A percentile compares a stretch with the other conserved stretches of the same genome.
Evolutionary conservation across 2,329 filamentous ascomycete species (phyloP).

Genomic region (Coniosporium tulheliwenetii): DNA sequence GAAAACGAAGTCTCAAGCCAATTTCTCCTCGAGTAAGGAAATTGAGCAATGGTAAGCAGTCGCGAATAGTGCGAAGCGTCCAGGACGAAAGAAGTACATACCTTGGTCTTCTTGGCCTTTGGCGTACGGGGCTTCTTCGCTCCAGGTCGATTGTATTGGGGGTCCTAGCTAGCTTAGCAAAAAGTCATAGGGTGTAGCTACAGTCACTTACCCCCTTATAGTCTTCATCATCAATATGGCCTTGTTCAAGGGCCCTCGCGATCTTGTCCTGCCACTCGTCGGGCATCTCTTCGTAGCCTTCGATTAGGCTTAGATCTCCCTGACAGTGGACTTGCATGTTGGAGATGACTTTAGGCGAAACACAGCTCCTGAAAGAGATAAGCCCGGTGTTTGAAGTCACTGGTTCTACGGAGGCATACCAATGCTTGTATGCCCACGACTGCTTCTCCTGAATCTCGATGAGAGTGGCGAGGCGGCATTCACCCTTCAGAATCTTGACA

Average conservation of each 20-base stretch:
- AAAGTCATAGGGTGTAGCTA: slow-evolving; percentile 3
- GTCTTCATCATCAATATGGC: slow-evolving; percentile 70
- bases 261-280: slow-evolving; percentile 59
- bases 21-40: too few species aligned
- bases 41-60: not conserved
- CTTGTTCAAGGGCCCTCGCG: slow-evolving; percentile 52
- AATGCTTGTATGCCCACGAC: slow-evolving; percentile 70
- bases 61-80: not conserved
- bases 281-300: slow-evolving; percentile 67
- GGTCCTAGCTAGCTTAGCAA: slow-evolving; percentile 39
- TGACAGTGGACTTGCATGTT: slow-evolving; percentile 46
- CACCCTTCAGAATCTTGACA: slow-evolving; percentile 63
- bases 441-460: slow-evolving; percentile 46
- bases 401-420: slow-evolving; percentile 34
- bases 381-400: not conserved
- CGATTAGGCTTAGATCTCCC: slow-evolving; percentile 49
- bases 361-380: slow-evolving; percentile 55
- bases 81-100: not conserved
- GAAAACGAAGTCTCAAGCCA: too few species aligned
- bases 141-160: slow-evolving; percentile 56
- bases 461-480: slow-evolving; percentile 62
- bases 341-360: slow-evolving; percentile 58
- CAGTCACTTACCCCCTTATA: slow-evolving; percentile 63
- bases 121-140: slow-evolving; percentile 43
- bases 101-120: slow-evolving; percentile 16